phyloP scores from a whole-genome alignment of 176 grass and related monocot genomes.

The Oryza officinalis region DNA sequence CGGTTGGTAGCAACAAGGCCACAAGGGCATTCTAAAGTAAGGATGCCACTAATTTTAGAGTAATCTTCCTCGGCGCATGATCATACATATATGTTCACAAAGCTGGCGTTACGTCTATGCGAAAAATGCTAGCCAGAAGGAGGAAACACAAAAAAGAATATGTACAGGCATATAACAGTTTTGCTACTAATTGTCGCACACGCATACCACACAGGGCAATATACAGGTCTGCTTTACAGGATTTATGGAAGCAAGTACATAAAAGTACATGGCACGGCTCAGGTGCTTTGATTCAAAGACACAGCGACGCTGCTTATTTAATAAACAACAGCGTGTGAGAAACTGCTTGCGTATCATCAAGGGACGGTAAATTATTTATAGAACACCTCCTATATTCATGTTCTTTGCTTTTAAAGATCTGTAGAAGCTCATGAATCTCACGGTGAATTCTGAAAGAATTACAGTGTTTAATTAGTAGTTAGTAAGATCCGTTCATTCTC shows the following conservation, averaged over 20 bases:
- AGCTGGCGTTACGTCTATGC: not conserved
- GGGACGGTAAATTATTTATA: not conserved
- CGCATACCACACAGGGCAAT: not conserved
- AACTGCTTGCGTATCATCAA: not conserved
- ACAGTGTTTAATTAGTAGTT: slow-evolving; percentile 8
- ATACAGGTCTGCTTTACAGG: not conserved
- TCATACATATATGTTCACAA: too few relatives aligned
- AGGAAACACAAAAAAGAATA: not conserved
- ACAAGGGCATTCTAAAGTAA: not conserved
- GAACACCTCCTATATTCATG: slow-evolving; percentile 2
- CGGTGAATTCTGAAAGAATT: slow-evolving; percentile 62
- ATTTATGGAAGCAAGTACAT: not conserved
- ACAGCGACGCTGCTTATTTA: slow-evolving; percentile 29
- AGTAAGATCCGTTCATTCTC: not conserved
- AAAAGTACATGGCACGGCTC: not conserved
- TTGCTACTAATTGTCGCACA: not conserved
- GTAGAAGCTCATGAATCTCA: slow-evolving; percentile 73
- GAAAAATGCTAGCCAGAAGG: not conserved
- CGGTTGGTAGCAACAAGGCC: not conserved
- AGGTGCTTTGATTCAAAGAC: slow-evolving; percentile 10
- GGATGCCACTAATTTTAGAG: not conserved
- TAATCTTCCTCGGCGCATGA: not conserved
- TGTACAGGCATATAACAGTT: not conserved
- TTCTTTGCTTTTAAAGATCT: slow-evolving; percentile 53
- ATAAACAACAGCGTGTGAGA: not conserved